A percentile compares a stretch with the other conserved stretches of the same genome.
phyloP scores from a whole-genome alignment of 441 rosid genomes.

The Pelargonium citronellum region DNA sequence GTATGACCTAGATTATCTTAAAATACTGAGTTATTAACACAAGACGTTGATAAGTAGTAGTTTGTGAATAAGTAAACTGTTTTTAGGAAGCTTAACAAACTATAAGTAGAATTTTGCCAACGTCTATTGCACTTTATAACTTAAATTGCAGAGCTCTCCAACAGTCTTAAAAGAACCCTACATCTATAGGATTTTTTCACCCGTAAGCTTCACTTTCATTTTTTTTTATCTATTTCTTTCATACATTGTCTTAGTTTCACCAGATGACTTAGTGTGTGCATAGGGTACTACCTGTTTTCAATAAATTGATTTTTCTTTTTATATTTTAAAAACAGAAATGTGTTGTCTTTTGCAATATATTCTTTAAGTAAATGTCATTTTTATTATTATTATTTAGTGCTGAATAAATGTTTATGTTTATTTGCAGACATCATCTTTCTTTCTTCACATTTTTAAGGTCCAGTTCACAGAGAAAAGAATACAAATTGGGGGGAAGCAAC shows the following conservation, averaged over 20 bases:
- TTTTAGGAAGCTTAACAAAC: too few species aligned
- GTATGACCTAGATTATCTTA: not conserved
- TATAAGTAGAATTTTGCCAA: not conserved
- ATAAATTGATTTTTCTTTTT: not conserved
- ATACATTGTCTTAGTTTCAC: not conserved
- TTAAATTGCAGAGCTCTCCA: not conserved
- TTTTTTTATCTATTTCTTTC: not conserved
- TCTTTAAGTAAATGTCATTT: not conserved
- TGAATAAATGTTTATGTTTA: not conserved
- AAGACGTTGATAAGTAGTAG: too few species aligned
- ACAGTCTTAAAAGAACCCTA: not conserved
- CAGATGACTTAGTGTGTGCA: not conserved
- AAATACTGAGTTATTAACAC: not conserved
- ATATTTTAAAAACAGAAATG: not conserved
- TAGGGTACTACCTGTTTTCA: not conserved
- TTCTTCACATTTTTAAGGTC: constrained; percentile 77
- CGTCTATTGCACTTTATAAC: not conserved
- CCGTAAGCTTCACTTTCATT: not conserved
- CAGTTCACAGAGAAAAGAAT: constrained; percentile 66
- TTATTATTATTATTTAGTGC: not conserved
- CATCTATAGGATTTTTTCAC: not conserved
- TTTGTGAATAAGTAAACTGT: too few species aligned
- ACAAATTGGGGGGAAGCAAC: constrained; percentile 71
- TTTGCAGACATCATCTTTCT: constrained; percentile 83
- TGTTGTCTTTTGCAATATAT: not conserved